Base-by-base conservation (phyloP, 495 filamentous ascomycete species). In the Penicillium roqueforti region DNA sequence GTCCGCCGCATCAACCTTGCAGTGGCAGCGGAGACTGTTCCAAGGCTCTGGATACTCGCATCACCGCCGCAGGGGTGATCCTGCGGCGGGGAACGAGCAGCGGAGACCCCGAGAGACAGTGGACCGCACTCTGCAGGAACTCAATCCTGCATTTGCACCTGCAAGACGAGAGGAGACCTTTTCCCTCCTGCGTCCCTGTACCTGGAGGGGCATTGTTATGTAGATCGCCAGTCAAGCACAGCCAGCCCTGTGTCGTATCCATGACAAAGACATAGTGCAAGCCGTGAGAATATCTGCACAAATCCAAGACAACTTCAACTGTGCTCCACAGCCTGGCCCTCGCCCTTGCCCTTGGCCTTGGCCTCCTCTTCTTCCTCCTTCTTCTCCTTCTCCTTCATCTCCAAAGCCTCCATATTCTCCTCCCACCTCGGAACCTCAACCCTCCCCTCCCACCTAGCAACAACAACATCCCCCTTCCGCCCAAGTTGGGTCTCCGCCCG, bases 361-460 rank as follows among this genome's bases (percentile, higher is more conserved):
- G 22, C 22, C 22, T 23, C 4, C 2, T 2, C 22, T 4, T 23
- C 22, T 41, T 51, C 43, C 26, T 53, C 14, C 43, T n/a, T 41
- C 22, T 49, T 38, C 41, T 50, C 45, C 20, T 36, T 37, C 55
- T 71, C 66, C 57, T 67, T 72, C 62, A 62, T 61, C 56, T 78
- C 73, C 41, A 75, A 49, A 3, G 61, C 64, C 41, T 74, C 72
- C 70, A 75, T 74, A 53, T 75, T 76, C 57, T 72, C 70, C 48
- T 75, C 72, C 72, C 72, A 75, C 25, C 57, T 56, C 31, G 69
- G 60, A 37, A 81, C 65, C 16, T 49, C 58, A 38, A 84, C 69
- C 45, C 69, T 77, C 38, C 70, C 72, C 51, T 82, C 72, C 74
- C 84, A 80, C 46, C 55, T 65, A 48, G 71, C 72, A 11, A 85